Base-by-base conservation (phyloP, 495 filamentous ascomycete genomes). In the Neurospora sp. region DNA sequence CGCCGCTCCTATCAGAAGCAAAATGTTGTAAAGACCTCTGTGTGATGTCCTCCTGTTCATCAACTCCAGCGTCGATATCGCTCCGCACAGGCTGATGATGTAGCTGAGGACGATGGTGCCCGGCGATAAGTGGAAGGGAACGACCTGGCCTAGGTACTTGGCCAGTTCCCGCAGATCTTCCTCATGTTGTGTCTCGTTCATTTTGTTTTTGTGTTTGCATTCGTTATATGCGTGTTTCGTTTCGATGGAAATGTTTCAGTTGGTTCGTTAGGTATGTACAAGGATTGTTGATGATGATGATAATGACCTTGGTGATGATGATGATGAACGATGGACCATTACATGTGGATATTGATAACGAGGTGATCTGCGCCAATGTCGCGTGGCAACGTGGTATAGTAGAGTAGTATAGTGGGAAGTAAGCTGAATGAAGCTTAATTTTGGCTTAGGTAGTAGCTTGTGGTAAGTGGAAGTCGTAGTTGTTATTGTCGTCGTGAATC, bases 31-130 rank as follows among this genome's bases (percentile, higher is more conserved):
- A 48, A 87, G 74, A 1, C 92, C 92, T 75, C 87, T 87, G 39
- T 81, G 83, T 1, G 89, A 89, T 0, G 91, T 94, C 74, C 91
- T 85, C 71, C 91, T 85, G 75, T 96, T 92, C 39, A 97, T 89
- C 44, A 97, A 84, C 80, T 97, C 93, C 68, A 97, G 81, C 3
- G 94, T 92, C 1, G 92, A 93, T 44, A 88, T 85, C 70, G 92
- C 89, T 69, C 94, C 94, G 76, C 93, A 85, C 40, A 89, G 85
- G 77, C 93, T 95, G 76, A 96, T 88, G 69, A 93, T 78, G 79
- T 91, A 96, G 14, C 93, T 94, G 9, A 92, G 84, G 20, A 91
- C 84, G 40, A 97, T 86, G 73, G 90, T 90, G 10, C 88, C 88
- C 0, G 87, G 78, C 39, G 87, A 79, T 77, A 93, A 92, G 18